Evolutionary conservation across 129 eudicot genomes (phyloP).

Genomic region (Rutidosis leptorrhynchoides): DNA sequence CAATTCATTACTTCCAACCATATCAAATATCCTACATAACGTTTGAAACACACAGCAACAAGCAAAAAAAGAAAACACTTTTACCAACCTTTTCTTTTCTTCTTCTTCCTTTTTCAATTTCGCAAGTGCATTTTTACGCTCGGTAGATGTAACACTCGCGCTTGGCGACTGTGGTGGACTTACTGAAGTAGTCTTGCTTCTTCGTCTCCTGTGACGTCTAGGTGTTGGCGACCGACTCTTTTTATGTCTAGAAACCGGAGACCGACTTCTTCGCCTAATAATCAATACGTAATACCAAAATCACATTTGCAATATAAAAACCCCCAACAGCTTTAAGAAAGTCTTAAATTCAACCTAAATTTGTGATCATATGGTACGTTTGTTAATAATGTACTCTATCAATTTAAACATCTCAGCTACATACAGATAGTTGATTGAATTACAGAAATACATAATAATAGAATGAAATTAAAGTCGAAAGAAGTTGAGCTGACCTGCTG

Average conservation of each 20-base stretch:
- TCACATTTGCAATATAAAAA: background rate
- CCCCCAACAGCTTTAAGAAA: background rate
- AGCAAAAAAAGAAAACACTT: background rate
- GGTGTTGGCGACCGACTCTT: constrained; percentile 82
- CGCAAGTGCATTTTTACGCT: constrained; percentile 52
- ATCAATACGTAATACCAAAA: background rate
- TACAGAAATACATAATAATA: background rate
- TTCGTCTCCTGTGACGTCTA: constrained; percentile 65
- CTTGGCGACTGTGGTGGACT: constrained; percentile 64
- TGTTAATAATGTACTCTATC: background rate
- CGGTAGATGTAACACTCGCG: constrained; percentile 49
- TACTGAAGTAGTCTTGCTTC: constrained; percentile 58
- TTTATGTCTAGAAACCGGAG: constrained; percentile 73
- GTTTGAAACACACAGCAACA: background rate
- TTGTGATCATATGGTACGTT: background rate
- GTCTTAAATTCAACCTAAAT: background rate
- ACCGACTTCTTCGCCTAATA: constrained; percentile 77
- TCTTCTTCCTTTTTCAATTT: constrained; percentile 81
- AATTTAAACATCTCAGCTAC: background rate
- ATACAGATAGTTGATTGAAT: too few relatives aligned
- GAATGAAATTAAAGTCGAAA: background rate
- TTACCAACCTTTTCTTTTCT: constrained; percentile 91
- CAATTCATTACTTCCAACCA: background rate
- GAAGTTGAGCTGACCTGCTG: constrained; percentile 28
- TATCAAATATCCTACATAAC: background rate